phyloP scores from a whole-genome alignment of 78 protist genomes.

The Bodo saltans region DNA sequence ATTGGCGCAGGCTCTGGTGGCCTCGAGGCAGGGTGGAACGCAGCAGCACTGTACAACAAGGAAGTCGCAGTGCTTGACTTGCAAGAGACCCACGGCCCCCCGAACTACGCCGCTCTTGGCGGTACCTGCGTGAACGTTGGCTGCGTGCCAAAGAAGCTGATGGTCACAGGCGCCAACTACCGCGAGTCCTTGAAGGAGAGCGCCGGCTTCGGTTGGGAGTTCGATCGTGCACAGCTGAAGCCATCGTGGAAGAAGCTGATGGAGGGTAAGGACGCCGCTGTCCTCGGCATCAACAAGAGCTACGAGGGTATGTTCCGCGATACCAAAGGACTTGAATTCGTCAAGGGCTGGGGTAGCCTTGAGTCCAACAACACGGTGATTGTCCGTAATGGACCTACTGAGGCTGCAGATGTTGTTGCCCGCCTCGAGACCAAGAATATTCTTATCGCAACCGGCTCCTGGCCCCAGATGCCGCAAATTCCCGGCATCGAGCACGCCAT shows the following conservation, averaged over 20 bases:
- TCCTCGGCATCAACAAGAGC: constrained; percentile 17
- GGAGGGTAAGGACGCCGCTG: constrained; percentile 16
- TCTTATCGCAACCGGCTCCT: constrained; percentile 20
- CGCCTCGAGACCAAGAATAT: constrained; percentile 11
- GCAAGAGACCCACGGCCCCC: constrained; percentile 34
- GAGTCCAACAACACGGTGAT: constrained; percentile 21
- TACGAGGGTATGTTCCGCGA: background rate
- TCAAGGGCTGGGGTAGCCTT: background rate
- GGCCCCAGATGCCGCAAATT: background rate
- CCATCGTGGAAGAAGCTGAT: constrained; percentile 27
- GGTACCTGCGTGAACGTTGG: constrained; percentile 70
- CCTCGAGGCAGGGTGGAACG: constrained; percentile 46
- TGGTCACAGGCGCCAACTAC: constrained; percentile 23
- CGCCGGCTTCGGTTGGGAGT: background rate
- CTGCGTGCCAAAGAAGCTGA: constrained; percentile 67
- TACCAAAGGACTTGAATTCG: background rate
- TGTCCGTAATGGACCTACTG: background rate
- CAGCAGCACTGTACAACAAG: constrained; percentile 43
- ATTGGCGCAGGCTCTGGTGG: constrained; percentile 78
- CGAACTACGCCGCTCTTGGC: constrained; percentile 29
- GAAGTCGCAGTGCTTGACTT: constrained; percentile 48
- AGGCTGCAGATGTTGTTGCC: background rate
- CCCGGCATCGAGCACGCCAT: constrained; percentile 18
- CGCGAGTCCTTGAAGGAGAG: background rate
- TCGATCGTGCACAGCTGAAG: background rate